These are phyloP conservation scores for Isabelozyma heimii DNA, from an alignment of 805 yeast species.

Conservation along the genomic window DNA sequence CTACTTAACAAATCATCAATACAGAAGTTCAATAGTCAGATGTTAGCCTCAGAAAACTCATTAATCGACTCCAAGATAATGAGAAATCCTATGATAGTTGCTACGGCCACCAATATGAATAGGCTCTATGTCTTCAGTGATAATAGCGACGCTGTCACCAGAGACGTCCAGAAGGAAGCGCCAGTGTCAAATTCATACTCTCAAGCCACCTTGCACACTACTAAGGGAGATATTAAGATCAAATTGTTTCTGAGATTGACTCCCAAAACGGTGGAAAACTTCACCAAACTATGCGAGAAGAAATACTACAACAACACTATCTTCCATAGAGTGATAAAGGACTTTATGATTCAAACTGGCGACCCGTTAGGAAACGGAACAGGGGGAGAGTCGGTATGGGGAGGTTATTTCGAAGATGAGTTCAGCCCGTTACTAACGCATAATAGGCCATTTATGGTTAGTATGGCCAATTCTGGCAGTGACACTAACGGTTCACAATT, in stretches of 20 bases:
- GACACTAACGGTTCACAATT: conserved; percentile 25
- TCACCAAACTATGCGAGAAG: conserved; percentile 27
- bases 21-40: conserved; percentile 6
- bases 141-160: neutral
- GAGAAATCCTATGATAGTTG: conserved; percentile 9
- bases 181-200: neutral
- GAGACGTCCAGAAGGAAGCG: neutral
- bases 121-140: conserved; percentile 9
- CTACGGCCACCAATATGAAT: conserved; percentile 8
- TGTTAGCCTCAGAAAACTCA: conserved; percentile 15
- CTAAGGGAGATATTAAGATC: conserved; percentile 41
- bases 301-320: conserved; percentile 39
- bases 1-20: conserved; percentile 10
- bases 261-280: conserved; percentile 43
- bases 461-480: conserved; percentile 28
- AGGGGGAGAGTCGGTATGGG: conserved; percentile 27
- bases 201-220: conserved; percentile 27
- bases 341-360: conserved; percentile 25
- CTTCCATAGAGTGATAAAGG: conserved; percentile 22
- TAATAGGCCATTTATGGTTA: conserved; percentile 28
- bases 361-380: conserved; percentile 23
- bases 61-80: conserved; percentile 12
- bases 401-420: conserved; percentile 25
- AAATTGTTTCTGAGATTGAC: conserved; percentile 30
- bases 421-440: conserved; percentile 22